Evolutionary conservation across 192 early-diverging fungal species (phyloP), one percentile per base, ranked within the genome.

Genomic region (Coemansia sp.): DNA sequence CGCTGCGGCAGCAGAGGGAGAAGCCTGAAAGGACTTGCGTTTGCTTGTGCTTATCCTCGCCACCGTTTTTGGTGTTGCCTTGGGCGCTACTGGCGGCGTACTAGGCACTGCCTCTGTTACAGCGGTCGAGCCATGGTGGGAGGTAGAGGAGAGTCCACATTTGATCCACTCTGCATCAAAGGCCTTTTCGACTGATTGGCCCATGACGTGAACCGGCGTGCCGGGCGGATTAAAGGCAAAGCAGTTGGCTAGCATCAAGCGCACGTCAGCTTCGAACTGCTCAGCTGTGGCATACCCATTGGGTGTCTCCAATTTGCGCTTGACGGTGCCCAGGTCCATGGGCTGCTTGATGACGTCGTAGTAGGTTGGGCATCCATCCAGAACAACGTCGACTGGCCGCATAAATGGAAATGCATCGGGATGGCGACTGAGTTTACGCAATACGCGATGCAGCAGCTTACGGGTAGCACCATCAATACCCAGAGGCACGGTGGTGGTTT

Each of bases 141-240:
- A n/a, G n/a, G n/a, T n/a, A 1, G 31, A 1, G 31, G 59, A 28
- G 21, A 60, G 3, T 18, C 59, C 24, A 11, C 57, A 31, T 70
- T 65, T 76, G 9, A 23, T 51, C 83, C 85, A 75, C 65, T 79
- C 73, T 9, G 70, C n/a, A 24, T 89, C 80, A 71, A 90, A 92
- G 16, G 58, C 65, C 0, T 69, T 63, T 40, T 88, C 82, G 0
- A 95, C 50, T 0, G 69, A 62, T 57, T 85, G 66, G 13, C 88
- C 86, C 77, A 90, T 85, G 9, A 81, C 76, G 55, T 88, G 77
- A 0, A 94, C 92, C 35, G 79, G 84, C 5, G 87, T 89, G 46
- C 74, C 75, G 0, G 83, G 75, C n/a, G 87, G 87, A 73, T 95
- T 95, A 57, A 91, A 95, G 1, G 57, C 63, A 45, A 71, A 88